Evolutionary conservation across 768 basidiomycete species (phyloP).

Genomic region (Termitomyces sp.): DNA sequence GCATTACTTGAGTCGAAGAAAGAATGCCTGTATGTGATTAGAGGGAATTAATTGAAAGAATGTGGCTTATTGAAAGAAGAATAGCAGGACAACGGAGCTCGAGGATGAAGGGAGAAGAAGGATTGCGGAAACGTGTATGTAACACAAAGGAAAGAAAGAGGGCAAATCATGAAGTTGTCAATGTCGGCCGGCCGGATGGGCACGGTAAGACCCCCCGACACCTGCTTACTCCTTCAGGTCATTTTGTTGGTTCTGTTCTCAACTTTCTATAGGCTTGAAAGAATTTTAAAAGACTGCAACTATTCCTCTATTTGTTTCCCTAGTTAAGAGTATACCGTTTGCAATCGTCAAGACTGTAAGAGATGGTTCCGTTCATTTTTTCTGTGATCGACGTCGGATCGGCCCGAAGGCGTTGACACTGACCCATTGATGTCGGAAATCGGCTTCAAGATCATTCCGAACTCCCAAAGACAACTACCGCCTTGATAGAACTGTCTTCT

Average conservation of each 20-base stretch:
- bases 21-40: not conserved
- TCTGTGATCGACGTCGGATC: not conserved
- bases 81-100: not conserved
- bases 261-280: not conserved
- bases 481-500: not conserved
- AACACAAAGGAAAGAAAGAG: not conserved
- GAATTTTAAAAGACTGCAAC: not conserved
- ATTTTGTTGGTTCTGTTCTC: not conserved
- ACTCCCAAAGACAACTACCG: not conserved
- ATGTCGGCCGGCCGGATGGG: constrained; percentile 1
- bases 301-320: not conserved
- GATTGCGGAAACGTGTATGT: not conserved
- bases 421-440: not conserved
- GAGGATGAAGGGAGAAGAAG: not conserved
- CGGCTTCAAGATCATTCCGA: not conserved
- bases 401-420: not conserved
- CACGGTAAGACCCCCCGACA: not conserved
- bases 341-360: not conserved
- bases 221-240: not conserved
- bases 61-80: not conserved
- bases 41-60: constrained; percentile 1
- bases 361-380: not conserved
- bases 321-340: not conserved
- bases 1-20: constrained; percentile 1
- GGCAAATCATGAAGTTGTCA: constrained; percentile 10